These are phyloP conservation scores for Circinella umbellata DNA, from an alignment of 371 early-diverging fungal genomes.

Conservation along the genomic window DNA sequence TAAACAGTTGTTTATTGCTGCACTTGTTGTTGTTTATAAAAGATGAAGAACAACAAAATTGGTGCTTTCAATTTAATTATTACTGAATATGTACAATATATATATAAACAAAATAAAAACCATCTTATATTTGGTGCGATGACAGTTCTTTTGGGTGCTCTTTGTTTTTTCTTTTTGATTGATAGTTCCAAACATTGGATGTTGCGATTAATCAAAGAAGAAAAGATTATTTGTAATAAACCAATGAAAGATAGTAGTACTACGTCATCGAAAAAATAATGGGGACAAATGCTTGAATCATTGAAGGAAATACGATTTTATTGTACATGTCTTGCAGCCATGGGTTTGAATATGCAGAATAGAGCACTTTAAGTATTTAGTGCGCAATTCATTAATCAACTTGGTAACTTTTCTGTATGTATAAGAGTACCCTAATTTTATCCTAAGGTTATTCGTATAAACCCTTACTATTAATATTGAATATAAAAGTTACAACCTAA, in stretches of 20 bases:
- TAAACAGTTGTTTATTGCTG: no score
- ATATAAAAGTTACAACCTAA: background rate
- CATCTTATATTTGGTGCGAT: slow-evolving; percentile 22
- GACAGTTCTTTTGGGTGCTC: slow-evolving; percentile 15
- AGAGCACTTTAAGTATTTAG: slow-evolving; percentile 13
- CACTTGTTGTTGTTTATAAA: no score
- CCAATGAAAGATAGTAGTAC: slow-evolving; percentile 18
- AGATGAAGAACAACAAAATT: no score
- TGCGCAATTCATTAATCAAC: slow-evolving; percentile 6
- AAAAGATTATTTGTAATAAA: slow-evolving; percentile 12
- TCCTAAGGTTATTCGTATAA: no score
- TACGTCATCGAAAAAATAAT: slow-evolving; percentile 14
- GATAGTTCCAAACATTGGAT: slow-evolving; percentile 10
- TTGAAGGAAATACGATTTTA: slow-evolving; percentile 14
- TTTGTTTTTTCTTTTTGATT: slow-evolving; percentile 22
- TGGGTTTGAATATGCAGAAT: slow-evolving; percentile 15
- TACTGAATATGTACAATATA: no score
- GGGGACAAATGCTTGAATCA: slow-evolving; percentile 21
- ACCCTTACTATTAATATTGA: no score
- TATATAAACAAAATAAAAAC: slow-evolving; percentile 6
- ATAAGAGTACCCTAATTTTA: background rate
- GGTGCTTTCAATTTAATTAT: no score
- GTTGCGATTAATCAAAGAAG: slow-evolving; percentile 14
- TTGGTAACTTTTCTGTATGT: slow-evolving; percentile 21
- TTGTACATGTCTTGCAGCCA: slow-evolving; percentile 8